Conservation (phyloP, 2,329 filamentous ascomycete genomes). For the Scedosporium apiospermum region DNA sequence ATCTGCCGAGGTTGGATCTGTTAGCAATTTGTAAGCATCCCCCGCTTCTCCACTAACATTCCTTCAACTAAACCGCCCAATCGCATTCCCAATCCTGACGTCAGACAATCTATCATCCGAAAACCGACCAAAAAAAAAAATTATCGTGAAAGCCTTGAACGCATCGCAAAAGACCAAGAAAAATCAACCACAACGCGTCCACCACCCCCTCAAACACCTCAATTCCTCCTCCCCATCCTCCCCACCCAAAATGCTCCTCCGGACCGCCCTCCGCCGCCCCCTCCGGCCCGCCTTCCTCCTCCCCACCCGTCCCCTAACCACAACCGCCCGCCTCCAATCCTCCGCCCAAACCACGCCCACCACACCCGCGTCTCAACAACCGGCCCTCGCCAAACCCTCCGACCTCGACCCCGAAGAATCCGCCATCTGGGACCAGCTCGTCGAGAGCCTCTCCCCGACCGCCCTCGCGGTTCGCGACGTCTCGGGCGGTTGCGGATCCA, state of each 20-base stretch:
- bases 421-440: slow-evolving; percentile 46
- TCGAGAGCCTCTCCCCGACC: slow-evolving; percentile 38
- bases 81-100: slow-evolving; percentile 4
- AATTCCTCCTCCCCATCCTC: not conserved
- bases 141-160: slow-evolving; percentile 1
- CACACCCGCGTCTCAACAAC: slow-evolving; percentile 10
- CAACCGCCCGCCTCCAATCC: slow-evolving; percentile 11
- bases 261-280: slow-evolving; percentile 1
- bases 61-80: not conserved
- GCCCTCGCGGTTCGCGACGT: slow-evolving; percentile 64
- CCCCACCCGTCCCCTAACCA: slow-evolving; percentile 8
- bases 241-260: slow-evolving; percentile 6
- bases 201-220: not conserved
- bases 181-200: slow-evolving; percentile 1
- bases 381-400: slow-evolving; percentile 31
- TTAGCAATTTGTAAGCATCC: not conserved
- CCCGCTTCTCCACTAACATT: not conserved
- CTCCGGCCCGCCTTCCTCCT: slow-evolving; percentile 1
- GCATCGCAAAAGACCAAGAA: slow-evolving; percentile 3
- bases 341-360: slow-evolving; percentile 15
- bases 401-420: slow-evolving; percentile 47
- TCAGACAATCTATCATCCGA: not conserved
- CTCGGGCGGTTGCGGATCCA: slow-evolving; percentile 74
- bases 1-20: not conserved
- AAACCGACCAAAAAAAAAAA: slow-evolving; percentile 2